Percentiles rank a stretch among this genome's conserved stretches.
These are phyloP conservation scores for Acrocalymma vagum DNA, from an alignment of 2,329 filamentous ascomycete genomes.

Conservation along the genomic window DNA sequence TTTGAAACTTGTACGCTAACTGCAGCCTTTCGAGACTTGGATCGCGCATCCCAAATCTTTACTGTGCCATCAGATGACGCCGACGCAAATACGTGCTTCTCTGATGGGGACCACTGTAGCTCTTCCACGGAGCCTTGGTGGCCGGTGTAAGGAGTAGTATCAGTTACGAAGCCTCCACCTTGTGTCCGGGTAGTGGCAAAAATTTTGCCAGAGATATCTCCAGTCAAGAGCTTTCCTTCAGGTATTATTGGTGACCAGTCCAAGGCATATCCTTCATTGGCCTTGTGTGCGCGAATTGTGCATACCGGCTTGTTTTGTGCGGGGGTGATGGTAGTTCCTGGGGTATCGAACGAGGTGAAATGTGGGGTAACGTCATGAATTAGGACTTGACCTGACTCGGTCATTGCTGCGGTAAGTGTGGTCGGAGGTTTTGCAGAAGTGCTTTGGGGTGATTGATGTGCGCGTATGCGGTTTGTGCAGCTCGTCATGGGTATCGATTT, in stretches of 20 bases:
- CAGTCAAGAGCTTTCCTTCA: constrained; percentile 86
- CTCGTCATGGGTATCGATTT: constrained; percentile 85
- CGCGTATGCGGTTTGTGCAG: constrained; percentile 92
- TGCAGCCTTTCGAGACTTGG: constrained; percentile 87
- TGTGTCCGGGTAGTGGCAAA: constrained; percentile 87
- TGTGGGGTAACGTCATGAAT: constrained; percentile 96
- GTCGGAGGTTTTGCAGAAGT: constrained; percentile 77
- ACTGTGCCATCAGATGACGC: constrained; percentile 94
- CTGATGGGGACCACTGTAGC: constrained; percentile 93
- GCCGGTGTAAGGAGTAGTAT: constrained; percentile 82
- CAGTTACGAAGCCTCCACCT: constrained; percentile 88
- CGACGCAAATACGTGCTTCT: constrained; percentile 93
- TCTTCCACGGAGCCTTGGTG: constrained; percentile 91
- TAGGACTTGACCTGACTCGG: constrained; percentile 85
- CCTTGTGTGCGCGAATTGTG: constrained; percentile 89
- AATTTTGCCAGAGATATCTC: constrained; percentile 89
- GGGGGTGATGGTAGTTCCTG: constrained; percentile 79
- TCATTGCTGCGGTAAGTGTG: constrained; percentile 90
- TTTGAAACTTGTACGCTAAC: constrained; percentile 84
- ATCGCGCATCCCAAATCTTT: constrained; percentile 93
- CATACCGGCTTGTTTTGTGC: constrained; percentile 88
- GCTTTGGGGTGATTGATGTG: constrained; percentile 78
- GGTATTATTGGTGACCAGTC: constrained; percentile 91
- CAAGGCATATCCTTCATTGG: constrained; percentile 88
- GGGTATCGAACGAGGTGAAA: constrained; percentile 87